Evolutionary conservation across 2,329 filamentous ascomycete genomes (phyloP), one percentile per base, ranked within the genome.

Genomic region (Dothiorella sarmentorum): DNA sequence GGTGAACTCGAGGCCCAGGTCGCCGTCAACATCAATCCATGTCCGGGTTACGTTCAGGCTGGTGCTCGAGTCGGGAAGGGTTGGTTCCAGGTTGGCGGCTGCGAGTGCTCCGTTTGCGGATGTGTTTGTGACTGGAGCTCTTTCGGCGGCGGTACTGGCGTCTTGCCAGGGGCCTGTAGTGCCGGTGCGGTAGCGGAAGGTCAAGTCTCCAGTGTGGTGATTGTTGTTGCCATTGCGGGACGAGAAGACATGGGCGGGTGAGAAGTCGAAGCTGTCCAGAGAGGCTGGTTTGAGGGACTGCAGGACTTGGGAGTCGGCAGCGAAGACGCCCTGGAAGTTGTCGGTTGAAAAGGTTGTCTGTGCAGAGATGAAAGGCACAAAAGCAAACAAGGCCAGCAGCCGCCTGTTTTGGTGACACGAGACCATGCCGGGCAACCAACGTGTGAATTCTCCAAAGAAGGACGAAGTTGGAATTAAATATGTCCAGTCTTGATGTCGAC

Each of bases 161-260:
- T 72, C 68, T 2, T 70, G 75, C 82, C 83, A 85, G 2, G 63
- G 52, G 1, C 62, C 67, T 1, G 49, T 22, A 4, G 71, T 73
- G 1, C 66, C 67, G 2, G 69, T 62, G n/a, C 81, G 80, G 64
- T 82, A 85, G 11, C 81, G 77, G 43, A 81, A 75, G 0, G 80
- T 84, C 37, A 85, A 71, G 45, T 85, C 83, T 3, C 83, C 83
- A 63, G 80, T 79, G 65, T 85, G 83, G 61, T 85, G 84, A 61
- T 83, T 78, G 3, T 78, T 78, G 60, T 83, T 78, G 11, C 73
- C 72, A 10, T 79, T 75, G 7, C 82, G 75, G 15, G 71, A 68
- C 0, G 73, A 60, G 3, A 85, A 72, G 43, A 78, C 68, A 63
- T 84, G 82, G 7, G 72, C 80, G 0, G 82, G 82, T 2, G 82